phyloP scores from a whole-genome alignment of 23 red algal species.

The Gracilaria domingensis region DNA sequence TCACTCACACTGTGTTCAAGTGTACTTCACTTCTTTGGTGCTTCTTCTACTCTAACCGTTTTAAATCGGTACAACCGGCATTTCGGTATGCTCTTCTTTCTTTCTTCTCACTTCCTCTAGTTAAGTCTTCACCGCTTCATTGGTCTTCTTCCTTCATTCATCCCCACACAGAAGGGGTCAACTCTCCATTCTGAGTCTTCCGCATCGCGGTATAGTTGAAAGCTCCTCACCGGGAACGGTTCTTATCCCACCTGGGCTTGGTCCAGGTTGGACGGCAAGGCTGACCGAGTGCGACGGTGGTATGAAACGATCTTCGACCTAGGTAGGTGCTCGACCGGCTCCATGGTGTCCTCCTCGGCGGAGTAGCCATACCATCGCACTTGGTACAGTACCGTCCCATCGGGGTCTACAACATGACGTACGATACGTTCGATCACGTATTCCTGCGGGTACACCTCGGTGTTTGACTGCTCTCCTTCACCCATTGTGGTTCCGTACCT shows the following conservation, averaged over 20 bases:
- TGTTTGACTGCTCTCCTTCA: background rate
- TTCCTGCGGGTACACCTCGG: background rate
- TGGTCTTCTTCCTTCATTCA: too few species aligned
- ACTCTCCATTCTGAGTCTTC: too few species aligned
- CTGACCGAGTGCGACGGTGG: background rate
- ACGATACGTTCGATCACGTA: slow-evolving; percentile 22
- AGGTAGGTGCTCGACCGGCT: slow-evolving; percentile 20
- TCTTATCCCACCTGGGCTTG: background rate
- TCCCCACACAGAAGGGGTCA: too few species aligned
- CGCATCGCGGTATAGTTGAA: too few species aligned
- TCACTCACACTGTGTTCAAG: too few species aligned
- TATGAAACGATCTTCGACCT: background rate
- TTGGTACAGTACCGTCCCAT: background rate
- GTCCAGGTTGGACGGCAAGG: background rate
- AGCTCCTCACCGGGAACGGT: too few species aligned
- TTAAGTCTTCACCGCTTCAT: too few species aligned
- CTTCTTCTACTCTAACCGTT: too few species aligned
- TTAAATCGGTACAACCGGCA: too few species aligned
- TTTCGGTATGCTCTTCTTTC: too few species aligned
- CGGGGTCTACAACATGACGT: background rate
- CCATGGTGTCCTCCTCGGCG: background rate
- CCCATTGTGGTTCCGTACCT: background rate
- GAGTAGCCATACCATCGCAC: background rate
- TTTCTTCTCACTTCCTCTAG: too few species aligned
- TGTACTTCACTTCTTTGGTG: too few species aligned